Evolutionary conservation across 2,329 filamentous ascomycete genomes (phyloP).

Genomic region (Calycina herbarum): DNA sequence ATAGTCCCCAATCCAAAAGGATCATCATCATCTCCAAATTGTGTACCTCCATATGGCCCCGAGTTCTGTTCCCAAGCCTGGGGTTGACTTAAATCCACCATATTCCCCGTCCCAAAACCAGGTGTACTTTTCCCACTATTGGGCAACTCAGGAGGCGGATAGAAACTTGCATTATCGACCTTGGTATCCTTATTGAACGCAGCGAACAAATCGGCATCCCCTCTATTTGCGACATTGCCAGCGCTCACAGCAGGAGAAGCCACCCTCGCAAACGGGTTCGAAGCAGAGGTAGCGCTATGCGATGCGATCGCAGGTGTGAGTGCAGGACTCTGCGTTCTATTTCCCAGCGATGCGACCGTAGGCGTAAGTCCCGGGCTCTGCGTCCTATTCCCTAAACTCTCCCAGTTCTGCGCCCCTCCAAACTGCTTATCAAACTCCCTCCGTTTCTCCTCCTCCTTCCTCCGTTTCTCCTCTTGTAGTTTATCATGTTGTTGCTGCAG

Average conservation of each 20-base stretch:
- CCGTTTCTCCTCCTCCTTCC: constrained; percentile 72
- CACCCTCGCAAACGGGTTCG: constrained; percentile 36
- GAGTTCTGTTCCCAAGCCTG: constrained; percentile 51
- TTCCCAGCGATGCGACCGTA: constrained; percentile 41
- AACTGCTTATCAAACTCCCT: constrained; percentile 75
- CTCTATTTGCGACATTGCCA: constrained; percentile 29
- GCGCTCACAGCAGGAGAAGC: constrained; percentile 37
- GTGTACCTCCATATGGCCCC: constrained; percentile 24
- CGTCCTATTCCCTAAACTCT: constrained; percentile 61
- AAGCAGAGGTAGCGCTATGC: constrained; percentile 47
- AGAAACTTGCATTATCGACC: constrained; percentile 66
- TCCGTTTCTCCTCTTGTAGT: constrained; percentile 63
- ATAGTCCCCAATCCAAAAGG: constrained; percentile 78
- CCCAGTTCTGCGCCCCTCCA: constrained; percentile 75
- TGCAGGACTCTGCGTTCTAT: constrained; percentile 29
- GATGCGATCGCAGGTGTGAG: constrained; percentile 47
- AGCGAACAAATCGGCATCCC: constrained; percentile 66
- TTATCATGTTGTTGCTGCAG: constrained; percentile 76
- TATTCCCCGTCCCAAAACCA: constrained; percentile 37
- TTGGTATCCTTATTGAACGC: constrained; percentile 67
- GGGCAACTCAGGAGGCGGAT: constrained; percentile 53
- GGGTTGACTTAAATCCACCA: constrained; percentile 54
- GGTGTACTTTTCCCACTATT: constrained; percentile 44
- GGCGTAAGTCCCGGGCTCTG: constrained; percentile 35
- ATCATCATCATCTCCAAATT: constrained; percentile 68